These are phyloP conservation scores for Helichrysum umbraculigerum DNA, from an alignment of 129 eudicot species.

Conservation along the genomic window DNA sequence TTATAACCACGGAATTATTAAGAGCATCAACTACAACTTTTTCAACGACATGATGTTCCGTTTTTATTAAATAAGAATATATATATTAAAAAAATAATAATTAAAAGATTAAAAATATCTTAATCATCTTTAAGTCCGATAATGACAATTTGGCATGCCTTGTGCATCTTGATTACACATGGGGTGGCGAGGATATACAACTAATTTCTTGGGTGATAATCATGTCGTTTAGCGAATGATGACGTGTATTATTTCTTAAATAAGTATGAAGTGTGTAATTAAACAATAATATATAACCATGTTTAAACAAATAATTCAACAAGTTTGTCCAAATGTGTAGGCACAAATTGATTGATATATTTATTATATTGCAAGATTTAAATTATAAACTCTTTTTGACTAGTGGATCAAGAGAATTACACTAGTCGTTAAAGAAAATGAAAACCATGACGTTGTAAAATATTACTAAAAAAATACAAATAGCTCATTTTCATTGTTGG, in stretches of 20 bases:
- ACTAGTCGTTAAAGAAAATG: background rate
- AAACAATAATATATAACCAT: no score
- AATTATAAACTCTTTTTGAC: no score
- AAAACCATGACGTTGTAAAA: background rate
- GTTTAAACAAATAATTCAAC: no score
- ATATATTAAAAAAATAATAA: no score
- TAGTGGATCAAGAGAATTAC: no score
- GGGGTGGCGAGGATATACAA: constrained; percentile 10
- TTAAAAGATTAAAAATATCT: no score
- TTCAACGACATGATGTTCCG: no score
- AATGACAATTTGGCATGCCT: background rate
- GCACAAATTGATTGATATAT: background rate
- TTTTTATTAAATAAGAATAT: no score
- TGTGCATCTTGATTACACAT: background rate
- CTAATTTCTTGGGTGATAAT: constrained; percentile 16
- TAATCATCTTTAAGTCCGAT: background rate
- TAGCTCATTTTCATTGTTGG: background rate
- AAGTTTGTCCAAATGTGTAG: background rate
- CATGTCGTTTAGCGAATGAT: constrained; percentile 6
- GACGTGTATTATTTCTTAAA: background rate
- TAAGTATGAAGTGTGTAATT: no score
- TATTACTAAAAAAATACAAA: background rate
- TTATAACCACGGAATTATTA: no score
- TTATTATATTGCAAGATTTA: no score
- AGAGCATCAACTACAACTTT: no score